These are phyloP conservation scores for Anastatica hierochuntica DNA, from an alignment of 345 rosid species.

Conservation along the genomic window DNA sequence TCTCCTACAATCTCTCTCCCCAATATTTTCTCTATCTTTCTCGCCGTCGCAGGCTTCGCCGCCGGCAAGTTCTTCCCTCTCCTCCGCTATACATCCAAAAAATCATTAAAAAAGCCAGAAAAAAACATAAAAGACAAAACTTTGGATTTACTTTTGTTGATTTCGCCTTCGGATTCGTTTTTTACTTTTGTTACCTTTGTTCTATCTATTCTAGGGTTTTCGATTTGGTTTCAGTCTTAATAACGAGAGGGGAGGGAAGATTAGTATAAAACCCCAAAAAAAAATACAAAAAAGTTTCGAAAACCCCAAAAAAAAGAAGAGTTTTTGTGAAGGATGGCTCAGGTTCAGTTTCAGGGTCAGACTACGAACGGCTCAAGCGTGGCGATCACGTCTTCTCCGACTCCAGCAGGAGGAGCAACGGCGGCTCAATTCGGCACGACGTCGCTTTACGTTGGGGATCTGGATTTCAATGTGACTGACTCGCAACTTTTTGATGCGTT, in stretches of 20 bases:
- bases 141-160: too few relatives aligned
- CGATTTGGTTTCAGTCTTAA: too few relatives aligned
- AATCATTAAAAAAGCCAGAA: constrained; percentile 12
- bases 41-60: constrained; percentile 44
- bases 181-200: not conserved
- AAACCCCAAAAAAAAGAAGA: constrained; percentile 7
- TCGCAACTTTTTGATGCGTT: constrained; percentile 79
- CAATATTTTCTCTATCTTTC: constrained; percentile 5
- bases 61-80: constrained; percentile 52
- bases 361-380: constrained; percentile 18
- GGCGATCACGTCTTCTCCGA: not conserved
- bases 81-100: constrained; percentile 24
- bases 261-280: constrained; percentile 7
- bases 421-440: constrained; percentile 51
- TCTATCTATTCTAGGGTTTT: too few relatives aligned
- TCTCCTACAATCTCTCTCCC: too few relatives aligned
- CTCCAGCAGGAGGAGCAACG: not conserved
- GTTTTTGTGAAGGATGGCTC: constrained; percentile 49
- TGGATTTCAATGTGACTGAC: constrained; percentile 66
- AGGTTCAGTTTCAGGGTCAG: constrained; percentile 45
- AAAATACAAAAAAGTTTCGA: not conserved
- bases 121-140: constrained; percentile 1
- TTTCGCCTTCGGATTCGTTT: not conserved
- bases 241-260: constrained; percentile 81
- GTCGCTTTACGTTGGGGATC: constrained; percentile 91